phyloP scores from a whole-genome alignment of 768 basidiomycete genomes.

The Russula virescens region DNA sequence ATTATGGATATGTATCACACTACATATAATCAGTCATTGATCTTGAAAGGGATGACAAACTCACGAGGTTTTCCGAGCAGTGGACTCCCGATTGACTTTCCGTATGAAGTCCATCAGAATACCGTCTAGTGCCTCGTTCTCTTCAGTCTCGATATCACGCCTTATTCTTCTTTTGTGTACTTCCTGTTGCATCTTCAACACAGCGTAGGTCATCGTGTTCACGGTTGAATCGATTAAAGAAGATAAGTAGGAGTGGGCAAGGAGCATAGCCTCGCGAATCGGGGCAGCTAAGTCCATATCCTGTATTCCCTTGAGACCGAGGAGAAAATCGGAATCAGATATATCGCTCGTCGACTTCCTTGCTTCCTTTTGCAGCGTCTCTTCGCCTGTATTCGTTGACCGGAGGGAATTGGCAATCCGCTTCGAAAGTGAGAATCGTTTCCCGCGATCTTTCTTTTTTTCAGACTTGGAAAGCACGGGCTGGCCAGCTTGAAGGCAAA shows the following conservation, averaged over 20 bases:
- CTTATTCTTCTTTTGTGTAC: background rate
- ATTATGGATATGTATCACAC: background rate
- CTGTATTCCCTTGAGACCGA: background rate
- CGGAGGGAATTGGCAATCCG: background rate
- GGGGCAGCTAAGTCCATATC: background rate
- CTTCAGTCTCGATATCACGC: background rate
- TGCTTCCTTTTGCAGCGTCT: slow-evolving; percentile 2
- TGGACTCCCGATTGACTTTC: background rate
- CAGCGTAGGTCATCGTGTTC: background rate
- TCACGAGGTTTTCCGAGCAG: background rate
- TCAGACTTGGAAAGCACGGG: background rate
- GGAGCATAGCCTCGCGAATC: background rate
- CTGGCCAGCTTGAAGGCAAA: background rate
- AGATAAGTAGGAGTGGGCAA: slow-evolving; percentile 7
- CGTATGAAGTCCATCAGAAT: background rate
- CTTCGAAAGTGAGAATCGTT: background rate
- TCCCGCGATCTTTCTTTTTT: background rate
- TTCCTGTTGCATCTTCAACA: slow-evolving; percentile 12
- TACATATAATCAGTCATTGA: background rate
- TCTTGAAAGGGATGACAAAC: background rate
- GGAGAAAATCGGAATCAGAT: slow-evolving; percentile 14
- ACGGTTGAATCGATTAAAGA: background rate
- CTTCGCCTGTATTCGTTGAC: background rate
- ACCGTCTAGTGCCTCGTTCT: background rate
- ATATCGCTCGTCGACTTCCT: background rate